A percentile compares a stretch with the other conserved stretches of the same genome.
These are phyloP conservation scores for Vigna radiata DNA, from an alignment of 306 rosid species.

Conservation along the genomic window DNA sequence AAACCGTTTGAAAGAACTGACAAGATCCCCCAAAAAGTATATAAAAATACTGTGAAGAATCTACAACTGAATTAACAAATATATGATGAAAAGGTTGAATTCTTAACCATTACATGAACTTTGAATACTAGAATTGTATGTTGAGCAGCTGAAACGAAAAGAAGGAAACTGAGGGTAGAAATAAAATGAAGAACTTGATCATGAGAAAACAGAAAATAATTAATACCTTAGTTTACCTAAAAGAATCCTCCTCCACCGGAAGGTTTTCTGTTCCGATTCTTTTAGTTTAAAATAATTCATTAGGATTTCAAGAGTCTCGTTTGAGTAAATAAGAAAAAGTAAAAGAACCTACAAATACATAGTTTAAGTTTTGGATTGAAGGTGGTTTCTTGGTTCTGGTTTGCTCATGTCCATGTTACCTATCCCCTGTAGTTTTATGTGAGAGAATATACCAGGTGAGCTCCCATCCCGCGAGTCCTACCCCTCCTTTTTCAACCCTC, in stretches of 20 bases:
- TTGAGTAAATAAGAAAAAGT: no score
- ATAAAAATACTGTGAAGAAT: constrained; percentile 21
- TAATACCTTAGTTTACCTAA: background rate
- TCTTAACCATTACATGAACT: constrained; percentile 16
- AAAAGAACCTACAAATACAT: no score
- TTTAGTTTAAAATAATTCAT: constrained; percentile 5
- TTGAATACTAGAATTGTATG: constrained; percentile 27
- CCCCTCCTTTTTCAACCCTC: constrained; percentile 28
- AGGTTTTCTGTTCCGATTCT: background rate
- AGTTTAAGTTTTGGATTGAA: no score
- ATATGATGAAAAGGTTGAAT: constrained; percentile 10
- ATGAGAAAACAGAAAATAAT: constrained; percentile 7
- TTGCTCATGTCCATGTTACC: no score
- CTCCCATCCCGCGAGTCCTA: constrained; percentile 3
- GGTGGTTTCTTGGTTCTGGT: no score
- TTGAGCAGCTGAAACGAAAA: constrained; percentile 32
- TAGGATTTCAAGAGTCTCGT: no score
- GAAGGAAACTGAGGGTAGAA: background rate
- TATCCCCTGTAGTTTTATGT: no score
- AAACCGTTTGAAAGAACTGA: constrained; percentile 23
- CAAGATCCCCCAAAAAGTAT: constrained; percentile 2
- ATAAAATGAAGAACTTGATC: constrained; percentile 24
- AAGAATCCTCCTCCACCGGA: background rate
- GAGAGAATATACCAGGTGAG: background rate
- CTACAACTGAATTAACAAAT: constrained; percentile 31